Percentiles rank a stretch among this genome's conserved stretches.
These are phyloP conservation scores for Anisogramma anomala DNA, from an alignment of 2,329 filamentous ascomycete species.

Conservation along the genomic window DNA sequence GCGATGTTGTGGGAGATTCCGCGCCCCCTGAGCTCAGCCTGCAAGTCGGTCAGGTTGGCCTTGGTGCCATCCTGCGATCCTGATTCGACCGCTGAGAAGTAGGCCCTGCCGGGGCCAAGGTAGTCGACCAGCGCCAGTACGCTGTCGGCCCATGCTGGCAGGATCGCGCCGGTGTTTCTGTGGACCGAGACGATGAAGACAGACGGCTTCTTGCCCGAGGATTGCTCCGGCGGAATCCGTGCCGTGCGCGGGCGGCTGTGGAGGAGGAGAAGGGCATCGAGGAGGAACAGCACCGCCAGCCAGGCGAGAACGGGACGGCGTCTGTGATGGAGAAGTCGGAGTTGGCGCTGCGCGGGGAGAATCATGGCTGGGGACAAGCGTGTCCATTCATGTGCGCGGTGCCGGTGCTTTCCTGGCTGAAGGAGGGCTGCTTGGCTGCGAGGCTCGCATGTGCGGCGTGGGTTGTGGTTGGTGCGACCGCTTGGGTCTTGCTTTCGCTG, in stretches of 20 bases:
- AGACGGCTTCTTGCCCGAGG: conserved; percentile 19
- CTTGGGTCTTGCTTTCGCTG: no score
- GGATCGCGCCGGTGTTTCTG: conserved; percentile 52
- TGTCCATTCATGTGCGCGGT: not conserved
- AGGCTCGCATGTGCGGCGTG: no score
- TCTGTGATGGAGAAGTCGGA: conserved; percentile 23
- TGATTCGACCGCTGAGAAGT: conserved; percentile 54
- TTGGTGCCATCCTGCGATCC: conserved; percentile 59
- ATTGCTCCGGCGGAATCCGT: conserved; percentile 17
- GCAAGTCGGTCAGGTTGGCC: conserved; percentile 45
- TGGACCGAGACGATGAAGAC: conserved; percentile 58
- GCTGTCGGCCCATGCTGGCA: conserved; percentile 48
- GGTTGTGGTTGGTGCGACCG: no score
- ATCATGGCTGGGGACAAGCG: conserved; percentile 20
- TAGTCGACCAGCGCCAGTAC: conserved; percentile 43
- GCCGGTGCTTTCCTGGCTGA: no score
- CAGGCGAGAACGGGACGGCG: conserved; percentile 24
- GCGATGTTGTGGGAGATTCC: conserved; percentile 43
- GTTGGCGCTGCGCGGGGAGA: conserved; percentile 23
- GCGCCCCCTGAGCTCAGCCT: conserved; percentile 37
- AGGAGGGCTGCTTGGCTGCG: not conserved
- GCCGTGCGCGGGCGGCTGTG: conserved; percentile 22
- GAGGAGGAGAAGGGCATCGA: conserved; percentile 25
- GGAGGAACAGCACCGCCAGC: conserved; percentile 22
- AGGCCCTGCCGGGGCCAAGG: conserved; percentile 51